Base-by-base conservation (phyloP, 352 stramenopile species). In the Phytopythium litorale region DNA sequence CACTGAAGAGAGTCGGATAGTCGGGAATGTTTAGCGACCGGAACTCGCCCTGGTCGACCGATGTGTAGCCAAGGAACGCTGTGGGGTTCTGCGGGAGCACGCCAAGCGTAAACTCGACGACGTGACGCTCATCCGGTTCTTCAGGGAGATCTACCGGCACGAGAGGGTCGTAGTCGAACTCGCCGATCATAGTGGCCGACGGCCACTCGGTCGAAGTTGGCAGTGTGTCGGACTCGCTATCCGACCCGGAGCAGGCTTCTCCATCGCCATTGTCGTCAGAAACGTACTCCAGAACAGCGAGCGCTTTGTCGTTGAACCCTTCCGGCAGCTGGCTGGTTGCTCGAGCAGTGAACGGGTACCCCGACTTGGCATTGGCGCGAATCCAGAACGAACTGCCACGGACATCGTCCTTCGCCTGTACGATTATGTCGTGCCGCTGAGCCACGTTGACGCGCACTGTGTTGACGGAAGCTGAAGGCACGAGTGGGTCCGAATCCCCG, bases 221-320 rank as follows among this genome's bases (percentile, higher is more conserved):
- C 28, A 76, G 43, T 8, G 43, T 16, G n/a, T 28, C 2, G 19
- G 43, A 21, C 6, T 13, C 43, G 11, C 7, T n/a, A 28, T 7
- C n/a, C 43, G 43, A 49, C 7, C n/a, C n/a, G 4, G 43, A 49
- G 19, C n/a, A 13, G 7, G 19, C 19, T 8, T 49, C 19, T 11
- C n/a, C 43, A 49, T 49, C 25, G 4, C 56, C 64, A 0, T 45
- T 74, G 4, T 56, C 63, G 13, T 37, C 45, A 13, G 38, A 59
- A 8, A 70, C 16, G 43, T 81, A 81, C 43, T 75, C 67, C 33
- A 81, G 68, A 30, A 81, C 75, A 2, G 67, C 73, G 18, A 81
- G 60, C 0, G 66, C 73, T 38, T 78, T 56, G 12, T 67, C 69
- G 56, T 76, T 74, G 54, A 81, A 81, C 16, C 67, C 70, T 2